Conservation (phyloP, 192 early-diverging fungal genomes). For the Lobosporangium transversale region DNA sequence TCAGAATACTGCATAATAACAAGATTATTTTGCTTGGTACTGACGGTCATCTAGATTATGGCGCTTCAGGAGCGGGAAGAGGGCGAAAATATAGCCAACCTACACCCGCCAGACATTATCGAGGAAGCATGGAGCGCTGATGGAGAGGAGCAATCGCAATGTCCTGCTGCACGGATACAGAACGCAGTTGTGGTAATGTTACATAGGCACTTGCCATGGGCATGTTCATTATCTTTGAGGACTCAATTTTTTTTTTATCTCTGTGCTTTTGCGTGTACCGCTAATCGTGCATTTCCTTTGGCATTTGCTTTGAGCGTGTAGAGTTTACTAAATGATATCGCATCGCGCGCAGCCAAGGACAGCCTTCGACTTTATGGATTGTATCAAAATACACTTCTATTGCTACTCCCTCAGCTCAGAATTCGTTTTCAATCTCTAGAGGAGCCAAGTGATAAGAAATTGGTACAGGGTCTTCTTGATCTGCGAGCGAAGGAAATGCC, state of each 20-base stretch:
- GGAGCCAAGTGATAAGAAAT: neutral
- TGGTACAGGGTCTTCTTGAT: neutral
- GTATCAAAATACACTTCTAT: conserved; percentile 14
- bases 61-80: conserved; percentile 8
- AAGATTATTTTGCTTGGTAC: too few relatives aligned
- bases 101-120: conserved; percentile 2
- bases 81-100: too few relatives aligned
- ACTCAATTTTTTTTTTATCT: neutral
- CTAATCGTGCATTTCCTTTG: too few relatives aligned
- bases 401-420: neutral
- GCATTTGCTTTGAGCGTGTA: too few relatives aligned
- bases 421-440: neutral
- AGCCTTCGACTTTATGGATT: conserved; percentile 20
- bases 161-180: neutral
- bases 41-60: conserved; percentile 29
- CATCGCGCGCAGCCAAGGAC: conserved; percentile 7
- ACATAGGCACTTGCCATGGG: too few relatives aligned
- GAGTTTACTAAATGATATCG: too few relatives aligned
- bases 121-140: conserved; percentile 4
- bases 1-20: neutral
- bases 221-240: neutral
- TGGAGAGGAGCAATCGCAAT: neutral
- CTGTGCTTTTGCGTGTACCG: too few relatives aligned
- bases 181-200: neutral
- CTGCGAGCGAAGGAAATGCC: neutral